A percentile compares a stretch with the other conserved stretches of the same genome.
phyloP scores from a whole-genome alignment of 2,329 filamentous ascomycete genomes.

The Tympanopsis confertula region DNA sequence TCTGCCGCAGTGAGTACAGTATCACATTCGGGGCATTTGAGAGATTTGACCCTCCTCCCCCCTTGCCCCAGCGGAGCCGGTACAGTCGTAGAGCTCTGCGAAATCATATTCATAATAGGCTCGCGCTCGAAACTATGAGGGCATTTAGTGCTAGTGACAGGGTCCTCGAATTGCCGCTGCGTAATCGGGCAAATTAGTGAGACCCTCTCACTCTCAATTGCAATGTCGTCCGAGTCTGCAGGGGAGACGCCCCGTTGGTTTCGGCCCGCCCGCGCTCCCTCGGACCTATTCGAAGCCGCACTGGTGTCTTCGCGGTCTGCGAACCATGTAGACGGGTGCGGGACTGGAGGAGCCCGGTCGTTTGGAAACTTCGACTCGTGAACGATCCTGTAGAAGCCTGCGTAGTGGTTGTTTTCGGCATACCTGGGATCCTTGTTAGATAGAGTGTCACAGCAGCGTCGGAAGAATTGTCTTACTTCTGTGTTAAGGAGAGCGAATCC shows the following conservation, averaged over 20 bases:
- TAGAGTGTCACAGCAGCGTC: background rate
- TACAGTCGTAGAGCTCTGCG: background rate
- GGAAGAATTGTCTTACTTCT: background rate
- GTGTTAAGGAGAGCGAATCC: background rate
- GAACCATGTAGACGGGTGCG: slow-evolving; percentile 1
- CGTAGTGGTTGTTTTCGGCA: background rate
- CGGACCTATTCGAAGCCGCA: background rate
- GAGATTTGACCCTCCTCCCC: background rate
- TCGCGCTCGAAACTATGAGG: background rate
- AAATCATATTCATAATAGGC: background rate
- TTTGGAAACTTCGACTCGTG: background rate
- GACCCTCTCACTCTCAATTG: background rate
- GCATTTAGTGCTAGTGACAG: background rate
- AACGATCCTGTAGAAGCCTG: background rate
- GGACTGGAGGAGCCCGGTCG: background rate
- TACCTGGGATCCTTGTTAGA: background rate
- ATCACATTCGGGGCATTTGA: background rate
- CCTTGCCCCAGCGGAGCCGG: background rate
- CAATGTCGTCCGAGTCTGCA: background rate
- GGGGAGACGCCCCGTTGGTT: background rate
- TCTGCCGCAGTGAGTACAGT: background rate
- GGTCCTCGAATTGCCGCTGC: background rate
- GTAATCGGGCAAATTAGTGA: background rate
- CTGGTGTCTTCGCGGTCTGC: background rate
- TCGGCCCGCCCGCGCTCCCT: background rate